Evolutionary conservation across 2,329 filamentous ascomycete genomes (phyloP), one percentile per base, ranked within the genome.

Genomic region (Diaporthe batatas): DNA sequence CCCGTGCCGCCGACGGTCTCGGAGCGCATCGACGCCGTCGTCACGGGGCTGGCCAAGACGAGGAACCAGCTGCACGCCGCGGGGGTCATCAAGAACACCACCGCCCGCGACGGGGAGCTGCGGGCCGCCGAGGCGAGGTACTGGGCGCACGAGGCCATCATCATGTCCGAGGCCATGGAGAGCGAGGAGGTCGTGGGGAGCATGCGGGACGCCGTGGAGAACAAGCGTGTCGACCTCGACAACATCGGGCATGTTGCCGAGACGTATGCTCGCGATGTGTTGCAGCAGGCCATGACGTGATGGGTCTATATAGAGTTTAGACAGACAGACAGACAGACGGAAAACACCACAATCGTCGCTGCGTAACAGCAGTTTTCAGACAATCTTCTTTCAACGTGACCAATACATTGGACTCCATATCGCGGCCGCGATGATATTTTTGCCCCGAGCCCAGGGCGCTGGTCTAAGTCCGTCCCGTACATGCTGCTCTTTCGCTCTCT

Each of bases 11-110:
- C 89, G 0, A 85, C 87, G 0, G 81, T 91, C 0, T 88, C 91
- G 0, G 91, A 93, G 80, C 90, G 93, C 74, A 83, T 97, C 54
- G 91, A 94, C 76, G 78, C 81, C 1, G 84, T 86, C 1, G 87
- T 89, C 65, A 85, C 88, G 64, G 81, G 85, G 3, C 81, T 97
- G 64, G 88, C 90, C 55, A 83, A 83, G 6, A 86, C 89, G 16
- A 88, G 91, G 79, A 88, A 89, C 70, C 94, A 92, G 80, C 81
- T 97, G 74, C 91, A 89, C 76, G 93, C 93, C 0, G 84, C 93
- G 49, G 93, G 91, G 10, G 91, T 97, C 72, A 84, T 97, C 58
- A 90, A 92, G 80, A 98, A 98, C 84, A 94, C 94, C 3, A 88
- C 93, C 21, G 86, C 92, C 72, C 85, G 95, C 71, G 94, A 98